Conservation (phyloP, 2,329 filamentous ascomycete genomes). For the Nothophoma quercina region DNA sequence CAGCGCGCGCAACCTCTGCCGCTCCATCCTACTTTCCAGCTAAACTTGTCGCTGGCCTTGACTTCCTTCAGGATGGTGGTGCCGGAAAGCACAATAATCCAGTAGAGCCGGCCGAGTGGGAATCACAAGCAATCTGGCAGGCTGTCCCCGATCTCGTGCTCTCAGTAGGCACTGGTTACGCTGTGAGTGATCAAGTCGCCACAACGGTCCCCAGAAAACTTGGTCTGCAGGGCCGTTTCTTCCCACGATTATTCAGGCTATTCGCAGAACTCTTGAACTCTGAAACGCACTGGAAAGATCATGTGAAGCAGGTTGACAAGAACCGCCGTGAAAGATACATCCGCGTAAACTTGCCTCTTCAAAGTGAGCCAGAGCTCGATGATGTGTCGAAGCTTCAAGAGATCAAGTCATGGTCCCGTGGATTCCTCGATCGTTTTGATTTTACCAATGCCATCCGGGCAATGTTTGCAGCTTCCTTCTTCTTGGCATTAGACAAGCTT, state of each 20-base stretch:
- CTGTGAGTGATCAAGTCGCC: not conserved
- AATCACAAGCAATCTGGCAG: not conserved
- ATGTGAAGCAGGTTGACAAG: not conserved
- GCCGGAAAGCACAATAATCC: not conserved
- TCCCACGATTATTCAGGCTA: not conserved
- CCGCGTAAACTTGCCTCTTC: not conserved
- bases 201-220: not conserved
- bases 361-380: not conserved
- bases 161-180: constrained; percentile 22
- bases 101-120: not conserved
- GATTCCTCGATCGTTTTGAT: constrained; percentile 7
- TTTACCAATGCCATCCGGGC: constrained; percentile 7
- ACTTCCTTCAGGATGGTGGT: not conserved
- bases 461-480: not conserved
- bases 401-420: not conserved
- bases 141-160: constrained; percentile 12
- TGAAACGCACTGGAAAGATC: not conserved
- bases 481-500: not conserved
- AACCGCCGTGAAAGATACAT: not conserved
- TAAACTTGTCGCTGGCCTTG: not conserved
- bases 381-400: not conserved
- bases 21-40: constrained; percentile 14
- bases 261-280: not conserved
- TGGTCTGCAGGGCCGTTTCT: not conserved
- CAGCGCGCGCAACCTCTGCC: constrained; percentile 20